These are phyloP conservation scores for Bertia moriformis DNA, from an alignment of 2,329 filamentous ascomycete genomes.

Conservation along the genomic window DNA sequence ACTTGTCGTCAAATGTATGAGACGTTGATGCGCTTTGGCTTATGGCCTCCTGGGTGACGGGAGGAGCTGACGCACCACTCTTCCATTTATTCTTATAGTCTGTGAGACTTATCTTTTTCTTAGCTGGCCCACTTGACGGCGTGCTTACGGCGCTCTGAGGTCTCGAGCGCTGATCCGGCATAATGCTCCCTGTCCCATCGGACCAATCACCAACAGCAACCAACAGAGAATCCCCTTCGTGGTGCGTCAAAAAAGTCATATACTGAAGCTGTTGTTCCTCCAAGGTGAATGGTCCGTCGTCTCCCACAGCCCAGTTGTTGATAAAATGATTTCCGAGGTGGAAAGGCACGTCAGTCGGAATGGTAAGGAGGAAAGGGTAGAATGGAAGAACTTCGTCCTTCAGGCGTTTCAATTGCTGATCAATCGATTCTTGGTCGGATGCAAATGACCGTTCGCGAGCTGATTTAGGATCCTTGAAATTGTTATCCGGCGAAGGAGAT, in stretches of 20 bases:
- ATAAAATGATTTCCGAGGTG: slow-evolving; percentile 21
- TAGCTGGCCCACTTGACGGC: slow-evolving; percentile 22
- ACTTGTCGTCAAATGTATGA: background rate
- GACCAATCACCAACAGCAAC: slow-evolving; percentile 37
- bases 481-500: slow-evolving; percentile 11
- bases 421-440: slow-evolving; percentile 3
- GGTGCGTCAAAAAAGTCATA: slow-evolving; percentile 43
- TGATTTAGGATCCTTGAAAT: slow-evolving; percentile 10
- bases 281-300: slow-evolving; percentile 33
- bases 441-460: background rate
- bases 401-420: slow-evolving; percentile 18
- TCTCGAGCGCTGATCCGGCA: slow-evolving; percentile 19
- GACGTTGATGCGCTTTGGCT: background rate
- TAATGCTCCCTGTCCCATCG: slow-evolving; percentile 27
- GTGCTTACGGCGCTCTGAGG: slow-evolving; percentile 19
- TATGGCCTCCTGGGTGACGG: slow-evolving; percentile 6
- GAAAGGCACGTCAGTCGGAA: slow-evolving; percentile 27
- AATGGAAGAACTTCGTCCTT: slow-evolving; percentile 23
- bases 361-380: slow-evolving; percentile 26
- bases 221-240: slow-evolving; percentile 34
- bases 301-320: slow-evolving; percentile 28
- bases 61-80: slow-evolving; percentile 12
- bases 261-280: slow-evolving; percentile 46
- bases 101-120: slow-evolving; percentile 47
- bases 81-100: slow-evolving; percentile 43